Conservation (phyloP, 768 basidiomycete genomes). For the Lactarius sp. region DNA sequence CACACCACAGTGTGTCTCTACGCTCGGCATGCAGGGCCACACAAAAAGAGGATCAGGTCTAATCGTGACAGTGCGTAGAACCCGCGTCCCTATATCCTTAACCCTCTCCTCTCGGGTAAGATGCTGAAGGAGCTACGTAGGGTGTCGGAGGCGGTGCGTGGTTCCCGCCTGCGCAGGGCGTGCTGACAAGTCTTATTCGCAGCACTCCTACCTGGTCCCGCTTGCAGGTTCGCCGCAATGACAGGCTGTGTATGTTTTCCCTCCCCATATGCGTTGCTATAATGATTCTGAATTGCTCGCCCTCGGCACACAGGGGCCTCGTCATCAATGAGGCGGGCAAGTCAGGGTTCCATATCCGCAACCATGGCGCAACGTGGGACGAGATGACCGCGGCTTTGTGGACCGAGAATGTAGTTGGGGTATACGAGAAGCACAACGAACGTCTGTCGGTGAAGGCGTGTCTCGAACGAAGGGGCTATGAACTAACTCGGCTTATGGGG, state of each 20-base stretch:
- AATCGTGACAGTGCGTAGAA: conserved; percentile 49
- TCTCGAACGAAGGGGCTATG: neutral
- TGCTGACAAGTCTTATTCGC: conserved; percentile 43
- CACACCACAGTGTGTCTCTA: conserved; percentile 48
- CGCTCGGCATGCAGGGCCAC: conserved; percentile 58
- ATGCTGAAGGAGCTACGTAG: conserved; percentile 26
- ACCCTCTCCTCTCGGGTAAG: neutral
- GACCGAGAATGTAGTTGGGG: neutral
- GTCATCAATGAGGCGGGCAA: conserved; percentile 47
- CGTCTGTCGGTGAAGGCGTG: neutral
- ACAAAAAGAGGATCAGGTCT: conserved; percentile 59
- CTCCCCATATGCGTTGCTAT: neutral
- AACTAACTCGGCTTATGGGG: neutral
- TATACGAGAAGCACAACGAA: neutral
- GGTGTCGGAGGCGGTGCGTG: conserved; percentile 62
- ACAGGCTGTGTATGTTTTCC: conserved; percentile 43
- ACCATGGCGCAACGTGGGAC: conserved; percentile 44
- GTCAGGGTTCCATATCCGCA: conserved; percentile 46
- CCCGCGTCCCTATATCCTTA: neutral
- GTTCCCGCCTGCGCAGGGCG: conserved; percentile 59
- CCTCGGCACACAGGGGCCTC: conserved; percentile 40
- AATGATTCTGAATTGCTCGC: neutral
- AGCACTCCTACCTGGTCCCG: conserved; percentile 56
- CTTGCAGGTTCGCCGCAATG: conserved; percentile 55
- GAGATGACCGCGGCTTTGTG: conserved; percentile 7